Percentiles rank a stretch among this genome's conserved stretches.
Evolutionary conservation across 805 yeast species (phyloP).

Genomic region (Jamesozyma gamospora): DNA sequence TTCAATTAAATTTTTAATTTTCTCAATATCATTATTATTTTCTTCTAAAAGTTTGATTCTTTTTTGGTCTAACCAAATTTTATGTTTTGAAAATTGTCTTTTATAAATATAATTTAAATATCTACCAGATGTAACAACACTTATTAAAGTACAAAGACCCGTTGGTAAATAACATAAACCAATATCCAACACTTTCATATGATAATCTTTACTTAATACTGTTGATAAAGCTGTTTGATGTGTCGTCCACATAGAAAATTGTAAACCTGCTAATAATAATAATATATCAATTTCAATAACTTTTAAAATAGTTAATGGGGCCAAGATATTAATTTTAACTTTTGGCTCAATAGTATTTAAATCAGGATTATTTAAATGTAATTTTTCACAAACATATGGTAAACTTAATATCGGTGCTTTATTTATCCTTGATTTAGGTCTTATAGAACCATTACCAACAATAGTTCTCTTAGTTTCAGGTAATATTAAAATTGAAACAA

Average conservation of each 20-base stretch:
- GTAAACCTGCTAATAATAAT: conserved; percentile 49
- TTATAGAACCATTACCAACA: conserved; percentile 65
- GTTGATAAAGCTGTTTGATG: conserved; percentile 57
- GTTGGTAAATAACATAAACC: conserved; percentile 69
- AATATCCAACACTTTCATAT: conserved; percentile 43
- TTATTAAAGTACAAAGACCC: conserved; percentile 55
- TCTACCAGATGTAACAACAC: conserved; percentile 51
- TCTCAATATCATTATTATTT: conserved; percentile 11
- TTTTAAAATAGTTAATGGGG: conserved; percentile 36
- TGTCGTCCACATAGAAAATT: conserved; percentile 63
- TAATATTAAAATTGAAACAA: conserved; percentile 32
- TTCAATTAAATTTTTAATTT: conserved; percentile 14
- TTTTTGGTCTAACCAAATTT: conserved; percentile 15
- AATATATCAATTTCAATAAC: conserved; percentile 38
- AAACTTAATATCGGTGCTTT: conserved; percentile 36
- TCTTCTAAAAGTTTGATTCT: conserved; percentile 11
- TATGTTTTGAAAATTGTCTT: conserved; percentile 13
- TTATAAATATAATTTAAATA: conserved; percentile 39
- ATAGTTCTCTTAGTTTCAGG: conserved; percentile 70
- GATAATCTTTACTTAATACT: conserved; percentile 39
- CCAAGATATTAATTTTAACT: conserved; percentile 22
- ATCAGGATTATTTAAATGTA: conserved; percentile 28
- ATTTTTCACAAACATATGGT: conserved; percentile 13
- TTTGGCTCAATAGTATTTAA: conserved; percentile 20
- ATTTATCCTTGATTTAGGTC: conserved; percentile 37